phyloP scores from a whole-genome alignment of 164 flowering plant genomes.

The Warburgia ugandensis region DNA sequence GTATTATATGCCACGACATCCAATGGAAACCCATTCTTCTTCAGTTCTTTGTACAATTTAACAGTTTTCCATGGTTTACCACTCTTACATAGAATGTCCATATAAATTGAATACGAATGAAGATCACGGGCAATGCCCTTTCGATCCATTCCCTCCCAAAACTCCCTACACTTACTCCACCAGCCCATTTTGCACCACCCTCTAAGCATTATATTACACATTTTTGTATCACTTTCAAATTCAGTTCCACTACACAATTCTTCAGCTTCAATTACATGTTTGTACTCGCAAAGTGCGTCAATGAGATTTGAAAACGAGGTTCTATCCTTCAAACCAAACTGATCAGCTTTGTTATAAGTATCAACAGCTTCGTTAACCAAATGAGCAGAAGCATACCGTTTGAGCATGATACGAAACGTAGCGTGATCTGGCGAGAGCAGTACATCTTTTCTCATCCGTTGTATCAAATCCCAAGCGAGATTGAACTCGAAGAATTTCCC shows the following conservation, averaged over 20 bases:
- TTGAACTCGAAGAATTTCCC: constrained; percentile 87
- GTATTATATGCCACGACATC: constrained; percentile 84
- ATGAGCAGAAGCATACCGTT: constrained; percentile 69
- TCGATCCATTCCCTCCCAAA: constrained; percentile 86
- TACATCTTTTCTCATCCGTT: constrained; percentile 25
- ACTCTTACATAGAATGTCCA: constrained; percentile 74
- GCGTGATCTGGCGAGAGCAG: constrained; percentile 38
- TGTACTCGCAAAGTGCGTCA: constrained; percentile 85
- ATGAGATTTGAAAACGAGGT: constrained; percentile 52
- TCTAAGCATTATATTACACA: constrained; percentile 66
- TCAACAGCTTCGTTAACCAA: constrained; percentile 57
- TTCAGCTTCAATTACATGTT: constrained; percentile 84
- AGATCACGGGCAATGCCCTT: constrained; percentile 53
- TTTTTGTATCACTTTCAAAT: constrained; percentile 33
- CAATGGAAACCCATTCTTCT: constrained; percentile 48
- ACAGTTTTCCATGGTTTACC: constrained; percentile 87
- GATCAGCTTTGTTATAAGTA: constrained; percentile 30
- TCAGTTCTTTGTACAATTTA: constrained; percentile 79
- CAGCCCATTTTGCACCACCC: constrained; percentile 81
- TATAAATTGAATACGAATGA: constrained; percentile 77
- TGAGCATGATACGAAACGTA: constrained; percentile 73
- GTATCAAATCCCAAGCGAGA: constrained; percentile 45
- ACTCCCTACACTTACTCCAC: constrained; percentile 86
- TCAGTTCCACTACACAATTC: constrained; percentile 44
- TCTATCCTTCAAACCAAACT: constrained; percentile 62